These are phyloP conservation scores for Phytophthora pistaciae DNA, from an alignment of 352 stramenopile genomes.

Conservation along the genomic window DNA sequence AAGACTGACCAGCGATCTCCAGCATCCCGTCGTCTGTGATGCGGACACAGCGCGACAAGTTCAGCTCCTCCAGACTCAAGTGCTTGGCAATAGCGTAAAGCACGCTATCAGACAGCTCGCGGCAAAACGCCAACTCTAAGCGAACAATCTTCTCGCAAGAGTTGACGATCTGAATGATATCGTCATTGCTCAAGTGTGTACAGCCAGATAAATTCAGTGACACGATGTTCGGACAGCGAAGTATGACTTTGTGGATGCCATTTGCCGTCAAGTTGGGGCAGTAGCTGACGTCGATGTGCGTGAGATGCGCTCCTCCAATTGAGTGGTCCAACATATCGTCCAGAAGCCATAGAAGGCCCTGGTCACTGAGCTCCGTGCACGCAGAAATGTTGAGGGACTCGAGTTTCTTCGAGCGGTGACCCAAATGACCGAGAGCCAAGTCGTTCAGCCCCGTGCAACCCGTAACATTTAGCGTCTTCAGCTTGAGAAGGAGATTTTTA, in stretches of 20 bases:
- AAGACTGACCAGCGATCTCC: conserved; percentile 78
- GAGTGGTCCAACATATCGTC: conserved; percentile 78
- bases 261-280: conserved; percentile 71
- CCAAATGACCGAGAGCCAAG: conserved; percentile 73
- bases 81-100: conserved; percentile 76
- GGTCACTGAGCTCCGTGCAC: conserved; percentile 75
- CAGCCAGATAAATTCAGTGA: conserved; percentile 89
- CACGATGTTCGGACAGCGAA: conserved; percentile 63
- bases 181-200: conserved; percentile 69
- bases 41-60: conserved; percentile 70
- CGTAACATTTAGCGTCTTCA: conserved; percentile 70
- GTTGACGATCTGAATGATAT: conserved; percentile 77
- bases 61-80: conserved; percentile 84
- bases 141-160: conserved; percentile 74
- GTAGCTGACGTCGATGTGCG: conserved; percentile 82
- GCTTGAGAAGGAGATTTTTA: conserved; percentile 72
- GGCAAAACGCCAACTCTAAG: conserved; percentile 85
- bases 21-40: conserved; percentile 89
- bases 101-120: conserved; percentile 81
- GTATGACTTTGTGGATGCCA: conserved; percentile 64
- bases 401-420: conserved; percentile 62
- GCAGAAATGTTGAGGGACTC: conserved; percentile 63
- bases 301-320: conserved; percentile 48
- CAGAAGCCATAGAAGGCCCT: conserved; percentile 61
- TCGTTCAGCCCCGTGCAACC: conserved; percentile 83